Percentiles rank a stretch among this genome's conserved stretches.
Evolutionary conservation across 2,329 filamentous ascomycete species (phyloP).

Genomic region (Camillea tinctor): DNA sequence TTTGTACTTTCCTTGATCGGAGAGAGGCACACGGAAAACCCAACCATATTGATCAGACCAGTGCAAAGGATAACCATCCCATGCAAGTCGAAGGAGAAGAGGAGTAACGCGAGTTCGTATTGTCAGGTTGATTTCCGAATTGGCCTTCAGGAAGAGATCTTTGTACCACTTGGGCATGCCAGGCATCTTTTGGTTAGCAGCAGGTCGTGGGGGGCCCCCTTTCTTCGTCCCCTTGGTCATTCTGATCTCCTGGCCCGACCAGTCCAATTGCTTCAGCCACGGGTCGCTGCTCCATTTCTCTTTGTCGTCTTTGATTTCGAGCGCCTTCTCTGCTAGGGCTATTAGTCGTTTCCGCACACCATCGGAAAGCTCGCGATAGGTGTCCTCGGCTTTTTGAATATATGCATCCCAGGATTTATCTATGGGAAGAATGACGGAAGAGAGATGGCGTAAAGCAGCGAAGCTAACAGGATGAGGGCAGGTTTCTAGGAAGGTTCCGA

Average conservation of each 20-base stretch:
- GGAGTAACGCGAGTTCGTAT: slow-evolving; percentile 88
- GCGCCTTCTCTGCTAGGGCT: slow-evolving; percentile 71
- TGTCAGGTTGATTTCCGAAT: slow-evolving; percentile 70
- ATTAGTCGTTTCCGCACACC: slow-evolving; percentile 76
- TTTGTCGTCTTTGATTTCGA: slow-evolving; percentile 68
- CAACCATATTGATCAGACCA: slow-evolving; percentile 95
- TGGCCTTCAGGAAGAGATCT: slow-evolving; percentile 72
- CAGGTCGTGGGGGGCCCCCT: slow-evolving; percentile 71
- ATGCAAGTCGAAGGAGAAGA: slow-evolving; percentile 76
- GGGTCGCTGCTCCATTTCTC: slow-evolving; percentile 75
- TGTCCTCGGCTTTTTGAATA: slow-evolving; percentile 77
- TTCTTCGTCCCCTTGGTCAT: slow-evolving; percentile 94
- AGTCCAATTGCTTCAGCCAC: slow-evolving; percentile 92
- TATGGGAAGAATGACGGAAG: slow-evolving; percentile 87
- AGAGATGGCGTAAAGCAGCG: slow-evolving; percentile 87
- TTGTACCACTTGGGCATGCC: slow-evolving; percentile 98
- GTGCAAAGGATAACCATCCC: slow-evolving; percentile 84
- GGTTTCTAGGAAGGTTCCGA: slow-evolving; percentile 82
- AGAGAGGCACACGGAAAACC: slow-evolving; percentile 76
- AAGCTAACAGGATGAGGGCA: slow-evolving; percentile 98
- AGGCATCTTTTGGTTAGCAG: slow-evolving; percentile 84
- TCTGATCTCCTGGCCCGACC: slow-evolving; percentile 87
- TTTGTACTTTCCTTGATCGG: slow-evolving; percentile 63
- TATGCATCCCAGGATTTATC: slow-evolving; percentile 87
- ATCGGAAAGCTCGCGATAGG: slow-evolving; percentile 72